A percentile compares a stretch with the other conserved stretches of the same genome.
phyloP scores from a whole-genome alignment of 257 asterid genomes.

The Solanum lycopersicoides region DNA sequence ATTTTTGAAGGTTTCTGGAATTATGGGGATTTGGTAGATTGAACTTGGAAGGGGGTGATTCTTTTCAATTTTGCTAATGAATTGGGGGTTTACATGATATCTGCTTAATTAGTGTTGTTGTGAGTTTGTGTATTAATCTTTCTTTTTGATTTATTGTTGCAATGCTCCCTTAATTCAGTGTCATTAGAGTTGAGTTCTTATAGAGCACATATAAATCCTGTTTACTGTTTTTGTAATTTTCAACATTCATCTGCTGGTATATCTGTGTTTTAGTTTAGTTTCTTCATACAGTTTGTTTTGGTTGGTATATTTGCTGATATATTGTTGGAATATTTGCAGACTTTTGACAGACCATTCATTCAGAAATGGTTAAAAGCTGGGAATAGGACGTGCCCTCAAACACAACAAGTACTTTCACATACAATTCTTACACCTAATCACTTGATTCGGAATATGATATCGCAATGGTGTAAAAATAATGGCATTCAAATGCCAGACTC shows the following conservation, averaged over 20 bases:
- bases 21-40: not conserved
- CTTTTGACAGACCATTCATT: conserved; percentile 76
- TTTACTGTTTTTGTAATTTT: not conserved
- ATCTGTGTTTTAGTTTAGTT: not conserved
- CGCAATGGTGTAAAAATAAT: conserved; percentile 59
- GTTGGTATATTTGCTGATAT: not conserved
- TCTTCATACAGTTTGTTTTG: no score
- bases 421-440: conserved; percentile 66
- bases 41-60: not conserved
- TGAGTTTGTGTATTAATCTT: not conserved
- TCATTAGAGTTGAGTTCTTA: not conserved
- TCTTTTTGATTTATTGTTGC: not conserved
- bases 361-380: conserved; percentile 80
- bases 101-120: not conserved
- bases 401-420: conserved; percentile 79
- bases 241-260: not conserved
- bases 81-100: not conserved
- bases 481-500: conserved; percentile 55
- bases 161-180: not conserved
- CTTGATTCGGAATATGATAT: conserved; percentile 56
- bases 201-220: not conserved
- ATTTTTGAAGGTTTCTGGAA: not conserved
- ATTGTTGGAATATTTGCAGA: conserved; percentile 38
- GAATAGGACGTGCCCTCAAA: conserved; percentile 75
- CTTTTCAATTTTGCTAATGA: not conserved